Evolutionary conservation across 441 rosid species (phyloP), one percentile per base, ranked within the genome.

Genomic region (Pelargonium citronellum): DNA sequence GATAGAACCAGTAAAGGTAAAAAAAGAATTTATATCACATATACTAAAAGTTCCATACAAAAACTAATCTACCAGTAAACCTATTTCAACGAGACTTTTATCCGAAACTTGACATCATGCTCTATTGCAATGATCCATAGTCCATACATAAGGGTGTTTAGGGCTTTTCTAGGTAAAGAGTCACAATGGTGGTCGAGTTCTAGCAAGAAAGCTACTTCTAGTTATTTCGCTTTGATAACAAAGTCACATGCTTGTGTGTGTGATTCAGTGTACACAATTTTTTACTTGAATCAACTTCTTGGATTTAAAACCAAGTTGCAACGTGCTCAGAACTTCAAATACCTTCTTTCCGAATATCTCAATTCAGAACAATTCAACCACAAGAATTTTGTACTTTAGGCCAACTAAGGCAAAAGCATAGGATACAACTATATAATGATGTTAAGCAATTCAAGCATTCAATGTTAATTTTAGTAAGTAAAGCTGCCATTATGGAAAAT

Each of bases 1-100:
- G 69, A 73, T 64, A 53, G 49, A 47, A 64, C 43, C 58, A 41
- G 64, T 47, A 47, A 70, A 16, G 46, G 19, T 16, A 4, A 57
- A 49, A 8, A 55, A 58, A 13, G 10, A 46, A 39, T 22, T 7
- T 16, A 10, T 66, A n/a, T 1, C 7, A 30, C 17, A 71, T 12
- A 67, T 53, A 39, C 11, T 10, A 13, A 41, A 10, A 12, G 68
- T 71, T 61, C 27, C 49, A 65, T 47, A 20, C 46, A 58, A 67
- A 71, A 39, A 7, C 19, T 64, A 5, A 41, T 19, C 61, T 16
- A 55, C 8, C 22, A 15, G 61, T 15, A 9, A 55, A 55, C 61
- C 10, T 55, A 49, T 49, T 49, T 15, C 13, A 49, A 12, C 5
- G 5, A 3, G 16, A 13, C 15, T 13, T 10, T 46, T 12, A 49